Evolutionary conservation across 2,329 filamentous ascomycete species (phyloP), one percentile per base, ranked within the genome.

Genomic region (Aspergillus ibericus): DNA sequence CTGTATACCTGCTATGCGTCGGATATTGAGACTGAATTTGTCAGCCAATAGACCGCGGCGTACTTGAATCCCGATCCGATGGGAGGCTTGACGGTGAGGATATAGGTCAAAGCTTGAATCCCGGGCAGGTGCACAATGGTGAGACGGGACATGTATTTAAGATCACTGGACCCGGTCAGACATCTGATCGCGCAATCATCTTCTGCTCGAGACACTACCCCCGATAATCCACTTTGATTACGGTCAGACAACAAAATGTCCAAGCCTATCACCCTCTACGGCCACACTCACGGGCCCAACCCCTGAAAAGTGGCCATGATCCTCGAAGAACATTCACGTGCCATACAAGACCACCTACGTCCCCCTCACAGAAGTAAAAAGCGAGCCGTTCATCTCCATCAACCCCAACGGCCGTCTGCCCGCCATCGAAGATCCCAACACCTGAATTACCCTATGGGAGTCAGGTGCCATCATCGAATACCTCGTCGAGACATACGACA

Each of bases 391-490:
- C 53, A 54, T 60, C 32, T 58, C 58, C 8, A 51, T 74, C 56
- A 75, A 75, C 59, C 67, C 68, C 34, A 75, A 75, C 47, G 73
- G 73, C 27, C 72, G 73, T 5, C 35, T 74, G 2, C 73, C 73
- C 9, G 64, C 72, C 25, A 72, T 76, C 36, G 52, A 73, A 29
- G 73, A 75, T 53, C 72, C 73, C 36, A 75, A 76, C 63, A 77
- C 71, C 10, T 65, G 62, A 16, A 62, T 79, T 52, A 77, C 73
- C 0, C 59, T 80, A 1, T 79, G 78, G 77, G 78, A 81, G 57
- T 78, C 76, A 18, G 77, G 77, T 40, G 78, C 78, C 44, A 80
- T 80, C 53, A 51, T 78, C 60, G 71, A 78, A 59, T 80, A 80
- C 58, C 70, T 80, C 1, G 55, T 79, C 27, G 78, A 80, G 22